Conservation (phyloP, 768 basidiomycete species). For the Sarcomyxa edulis region DNA sequence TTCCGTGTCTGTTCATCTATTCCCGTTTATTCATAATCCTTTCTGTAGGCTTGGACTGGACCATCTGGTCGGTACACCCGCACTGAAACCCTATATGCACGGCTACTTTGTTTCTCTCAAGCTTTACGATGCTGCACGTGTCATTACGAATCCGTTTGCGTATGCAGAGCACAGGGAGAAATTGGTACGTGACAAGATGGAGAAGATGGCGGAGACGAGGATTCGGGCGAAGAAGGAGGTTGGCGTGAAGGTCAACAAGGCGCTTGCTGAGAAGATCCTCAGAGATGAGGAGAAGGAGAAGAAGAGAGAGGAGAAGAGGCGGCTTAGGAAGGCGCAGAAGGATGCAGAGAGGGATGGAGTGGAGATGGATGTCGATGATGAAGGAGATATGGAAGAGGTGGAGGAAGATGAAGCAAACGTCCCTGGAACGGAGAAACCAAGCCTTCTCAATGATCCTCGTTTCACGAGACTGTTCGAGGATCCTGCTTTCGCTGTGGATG, state of each 20-base stretch:
- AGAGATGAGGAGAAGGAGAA: constrained; percentile 57
- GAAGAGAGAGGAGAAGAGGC: constrained; percentile 53
- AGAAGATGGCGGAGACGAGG: constrained; percentile 88
- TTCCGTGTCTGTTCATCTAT: constrained; percentile 1
- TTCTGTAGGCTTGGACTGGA: constrained; percentile 87
- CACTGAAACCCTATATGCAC: constrained; percentile 99
- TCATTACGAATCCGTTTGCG: constrained; percentile 94
- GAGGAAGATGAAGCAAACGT: constrained; percentile 14
- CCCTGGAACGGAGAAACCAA: constrained; percentile 25
- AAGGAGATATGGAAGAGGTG: constrained; percentile 27
- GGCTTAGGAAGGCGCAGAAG: constrained; percentile 34
- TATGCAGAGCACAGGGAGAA: constrained; percentile 93
- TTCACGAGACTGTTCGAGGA: constrained; percentile 90
- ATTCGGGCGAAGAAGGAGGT: constrained; percentile 78
- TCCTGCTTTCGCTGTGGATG: constrained; percentile 89
- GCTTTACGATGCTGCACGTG: constrained; percentile 91
- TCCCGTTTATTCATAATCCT: constrained; percentile 6
- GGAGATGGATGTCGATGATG: constrained; percentile 26
- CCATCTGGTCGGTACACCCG: constrained; percentile 90
- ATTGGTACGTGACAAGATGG: constrained; percentile 82
- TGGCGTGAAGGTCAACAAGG: constrained; percentile 70
- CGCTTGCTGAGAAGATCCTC: constrained; percentile 80
- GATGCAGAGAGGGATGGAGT: constrained; percentile 31
- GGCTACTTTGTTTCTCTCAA: constrained; percentile 97
- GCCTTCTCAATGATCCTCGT: constrained; percentile 77